Evolutionary conservation across 2,329 filamentous ascomycete species (phyloP), one percentile per base, ranked within the genome.

Genomic region (Sporothrix euskadiensis): DNA sequence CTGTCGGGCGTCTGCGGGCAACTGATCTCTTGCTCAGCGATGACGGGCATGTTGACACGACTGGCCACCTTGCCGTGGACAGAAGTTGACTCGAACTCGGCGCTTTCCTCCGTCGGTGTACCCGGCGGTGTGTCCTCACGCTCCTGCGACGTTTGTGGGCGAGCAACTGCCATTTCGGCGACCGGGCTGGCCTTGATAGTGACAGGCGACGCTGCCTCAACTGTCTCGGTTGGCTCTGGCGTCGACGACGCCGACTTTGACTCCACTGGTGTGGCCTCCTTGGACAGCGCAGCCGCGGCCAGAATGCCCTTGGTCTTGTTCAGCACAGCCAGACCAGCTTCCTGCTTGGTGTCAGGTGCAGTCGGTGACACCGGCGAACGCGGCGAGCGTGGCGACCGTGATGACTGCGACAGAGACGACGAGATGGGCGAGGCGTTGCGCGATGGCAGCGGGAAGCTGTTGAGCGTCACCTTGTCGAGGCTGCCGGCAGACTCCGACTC

Each of bases 301-400:
- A 68, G 44, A 6, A 68, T 35, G n/a, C 35, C 65, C 44, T 68
- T 68, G 26, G 65, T 52, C 66, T 69, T 69, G 66, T 69, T 69
- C 47, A 69, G 49, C 6, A 68, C 65, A n/a, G 39, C 32, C 7
- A 59, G 54, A 16, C 61, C 39, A n/a, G 35, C 35, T 8, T 5
- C 9, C 16, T 52, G 39, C 57, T 63, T 54, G 30, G 12, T 52
- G 19, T 22, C 22, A 10, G n/a, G 8, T 10, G 22, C 7, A 19
- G 47, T 56, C 22, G 41, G 32, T 32, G 39, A n/a, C 39, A 14
- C 12, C 10, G 26, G 63, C 41, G 59, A 44, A 35, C 22, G 41
- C 41, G 39, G 32, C 39, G 44, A 49, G 14, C 44, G 44, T 19
- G 44, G 44, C 44, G 44, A 49, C 44, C 12, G 44, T 14, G 26